Evolutionary conservation across 2,329 filamentous ascomycete genomes (phyloP), one percentile per base, ranked within the genome.

Genomic region (Macroventuria anomochaeta): DNA sequence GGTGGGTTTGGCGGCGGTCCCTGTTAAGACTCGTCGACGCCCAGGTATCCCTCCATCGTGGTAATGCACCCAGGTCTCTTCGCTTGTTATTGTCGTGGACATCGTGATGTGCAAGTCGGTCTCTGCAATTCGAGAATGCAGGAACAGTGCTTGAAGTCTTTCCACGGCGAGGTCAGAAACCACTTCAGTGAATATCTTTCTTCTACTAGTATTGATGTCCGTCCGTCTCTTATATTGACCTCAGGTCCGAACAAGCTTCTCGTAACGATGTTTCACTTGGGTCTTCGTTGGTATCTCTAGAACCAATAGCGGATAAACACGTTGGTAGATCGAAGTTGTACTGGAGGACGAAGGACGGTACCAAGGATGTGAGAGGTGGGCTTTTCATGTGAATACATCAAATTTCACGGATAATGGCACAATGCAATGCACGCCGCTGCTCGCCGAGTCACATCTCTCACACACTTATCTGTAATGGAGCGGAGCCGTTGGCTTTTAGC

Each of bases 21-120:
- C 67, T 10, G 53, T 67, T 18, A 71, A 55, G 5, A 72, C 54
- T 26, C 51, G 63, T 21, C 68, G 59, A 12, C 64, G 62, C 18
- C 69, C 68, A 4, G 66, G 66, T 5, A 66, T 46, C 1, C 68
- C 68, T 20, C 69, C 68, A 55, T 72, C 68, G 15, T 72, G 67
- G 47, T 70, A 72, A 31, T 70, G 60, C 0, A 71, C 65, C 57
- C 64, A 70, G 26, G 58, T 52, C 6, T 57, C 43, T 40, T 59
- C 18, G 2, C 47, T 60, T 25, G 61, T 21, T 10, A 55, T 61
- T 23, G 50, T 46, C 7, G 46, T 43, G 12, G 61, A 57, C 58
- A 65, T 40, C 12, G 25, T n/a, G 18, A 2, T 7, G n/a, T n/a
- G n/a, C n/a, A n/a, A n/a, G n/a, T n/a, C n/a, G n/a, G n/a, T n/a